phyloP scores from a whole-genome alignment of 352 stramenopile genomes.

The Peronospora belbahrii region DNA sequence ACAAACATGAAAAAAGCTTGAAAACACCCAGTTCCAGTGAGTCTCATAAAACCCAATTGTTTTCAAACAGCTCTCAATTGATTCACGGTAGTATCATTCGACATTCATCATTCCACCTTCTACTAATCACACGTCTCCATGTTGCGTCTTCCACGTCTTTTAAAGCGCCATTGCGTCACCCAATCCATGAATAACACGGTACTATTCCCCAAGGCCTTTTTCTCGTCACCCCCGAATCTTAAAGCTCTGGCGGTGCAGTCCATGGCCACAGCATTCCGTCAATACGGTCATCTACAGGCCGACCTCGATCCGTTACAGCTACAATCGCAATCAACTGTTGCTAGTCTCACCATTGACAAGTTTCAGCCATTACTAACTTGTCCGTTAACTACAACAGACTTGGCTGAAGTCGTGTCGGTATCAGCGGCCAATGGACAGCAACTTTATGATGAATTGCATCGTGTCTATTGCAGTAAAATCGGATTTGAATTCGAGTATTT shows the following conservation, averaged over 20 bases:
- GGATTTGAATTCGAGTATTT: conserved; percentile 80
- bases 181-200: conserved; percentile 9
- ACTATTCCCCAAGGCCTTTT: conserved; percentile 10
- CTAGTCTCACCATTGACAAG: conserved; percentile 31
- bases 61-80: not conserved
- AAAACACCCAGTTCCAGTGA: no score
- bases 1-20: no score
- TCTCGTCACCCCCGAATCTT: conserved; percentile 38
- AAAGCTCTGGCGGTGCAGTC: conserved; percentile 55
- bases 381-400: conserved; percentile 13
- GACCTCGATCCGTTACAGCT: conserved; percentile 62
- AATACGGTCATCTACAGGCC: conserved; percentile 68
- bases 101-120: conserved; percentile 13
- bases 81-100: no score
- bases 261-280: conserved; percentile 66
- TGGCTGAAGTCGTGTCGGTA: conserved; percentile 20
- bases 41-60: not conserved
- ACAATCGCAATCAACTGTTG: conserved; percentile 23
- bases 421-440: conserved; percentile 29
- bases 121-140: conserved; percentile 19
- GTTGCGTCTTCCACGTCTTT: conserved; percentile 45
- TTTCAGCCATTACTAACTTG: conserved; percentile 48
- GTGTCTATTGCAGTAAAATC: conserved; percentile 70
- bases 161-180: conserved; percentile 21
- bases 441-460: conserved; percentile 52